Conservation (phyloP, 2,329 filamentous ascomycete species). For the Pseudogymnoascus sp. region DNA sequence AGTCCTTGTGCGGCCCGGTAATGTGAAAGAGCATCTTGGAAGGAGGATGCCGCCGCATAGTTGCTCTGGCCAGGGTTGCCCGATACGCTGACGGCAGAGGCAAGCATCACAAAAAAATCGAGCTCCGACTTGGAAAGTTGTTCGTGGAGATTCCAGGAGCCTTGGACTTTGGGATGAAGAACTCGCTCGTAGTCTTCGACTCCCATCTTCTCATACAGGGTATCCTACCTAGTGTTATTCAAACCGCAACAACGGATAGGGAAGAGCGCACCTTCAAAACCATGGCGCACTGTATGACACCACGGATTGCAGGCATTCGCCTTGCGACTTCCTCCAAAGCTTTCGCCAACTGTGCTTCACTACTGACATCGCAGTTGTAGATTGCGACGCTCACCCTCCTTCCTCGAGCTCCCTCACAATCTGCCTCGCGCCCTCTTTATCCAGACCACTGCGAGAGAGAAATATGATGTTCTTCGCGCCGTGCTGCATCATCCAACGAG, state of each 20-base stretch:
- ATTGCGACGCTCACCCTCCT: neutral
- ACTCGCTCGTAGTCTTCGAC: constrained; percentile 11
- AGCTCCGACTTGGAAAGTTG: neutral
- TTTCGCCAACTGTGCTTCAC: neutral
- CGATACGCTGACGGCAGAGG: neutral
- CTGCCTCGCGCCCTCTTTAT: neutral
- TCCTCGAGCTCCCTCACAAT: neutral
- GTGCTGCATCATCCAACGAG: neutral
- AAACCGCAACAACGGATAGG: neutral
- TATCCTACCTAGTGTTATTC: neutral
- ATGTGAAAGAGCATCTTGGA: constrained; percentile 11
- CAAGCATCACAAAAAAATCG: constrained; percentile 13
- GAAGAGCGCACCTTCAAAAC: constrained; percentile 13
- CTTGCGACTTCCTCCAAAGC: neutral
- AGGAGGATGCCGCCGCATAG: constrained; percentile 11
- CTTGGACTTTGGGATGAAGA: constrained; percentile 14
- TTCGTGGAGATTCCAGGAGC: constrained; percentile 13
- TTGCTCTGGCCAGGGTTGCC: constrained; percentile 11
- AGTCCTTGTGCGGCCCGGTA: neutral
- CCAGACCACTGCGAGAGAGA: neutral
- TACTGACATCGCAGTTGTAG: neutral
- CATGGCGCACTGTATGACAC: constrained; percentile 29
- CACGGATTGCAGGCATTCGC: neutral
- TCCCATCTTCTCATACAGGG: neutral
- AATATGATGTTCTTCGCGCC: neutral